Evolutionary conservation across 129 eudicot genomes (phyloP), one percentile per base, ranked within the genome.

Genomic region (Pseudognaphalium luteoalbum): DNA sequence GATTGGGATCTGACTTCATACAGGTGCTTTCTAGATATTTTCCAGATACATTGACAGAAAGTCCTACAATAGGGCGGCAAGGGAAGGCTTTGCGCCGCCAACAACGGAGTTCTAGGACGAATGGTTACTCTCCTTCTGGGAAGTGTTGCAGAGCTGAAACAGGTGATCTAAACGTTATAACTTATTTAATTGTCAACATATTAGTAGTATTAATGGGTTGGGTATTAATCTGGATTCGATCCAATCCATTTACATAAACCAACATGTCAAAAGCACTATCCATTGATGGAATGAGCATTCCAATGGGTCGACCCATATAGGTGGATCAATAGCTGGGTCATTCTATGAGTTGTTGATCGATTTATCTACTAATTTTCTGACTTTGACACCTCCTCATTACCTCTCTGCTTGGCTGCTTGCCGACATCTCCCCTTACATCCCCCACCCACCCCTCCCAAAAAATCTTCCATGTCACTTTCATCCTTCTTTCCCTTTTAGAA

Each of bases 31-130:
- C 57, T 20, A 84, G 59, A 78, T 81, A 93, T 78, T 85, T 85
- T 73, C 97, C 92, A 20, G 87, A 90, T 71, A 74, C 76, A 34
- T 74, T 93, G 80, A 66, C 25, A 6, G 70, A 57, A 33, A 92
- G 86, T 82, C 97, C 96, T 47, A 35, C 96, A 19, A 77, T 90
- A 47, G 98, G 98, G 66, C 93, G 96, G 42, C 96, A 87, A 84
- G 98, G 98, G 71, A 93, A 93, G 84, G 91, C 96, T 76, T 82
- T 93, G 54, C 96, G 96, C 16, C 97, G 97, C 80, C 87, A 84
- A 44, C 88, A 87, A 56, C 81, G 84, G 28, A 47, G 12, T 3
- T 47, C 54, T 47, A 47, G 14, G 54, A 47, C 44, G 59, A 66
- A 83, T 66, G 80, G 66, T 37, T 21, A 58, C 63, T n/a, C 62